Conservation (phyloP, 176 grass and related monocot species). For the Eragrostis nindensis region DNA sequence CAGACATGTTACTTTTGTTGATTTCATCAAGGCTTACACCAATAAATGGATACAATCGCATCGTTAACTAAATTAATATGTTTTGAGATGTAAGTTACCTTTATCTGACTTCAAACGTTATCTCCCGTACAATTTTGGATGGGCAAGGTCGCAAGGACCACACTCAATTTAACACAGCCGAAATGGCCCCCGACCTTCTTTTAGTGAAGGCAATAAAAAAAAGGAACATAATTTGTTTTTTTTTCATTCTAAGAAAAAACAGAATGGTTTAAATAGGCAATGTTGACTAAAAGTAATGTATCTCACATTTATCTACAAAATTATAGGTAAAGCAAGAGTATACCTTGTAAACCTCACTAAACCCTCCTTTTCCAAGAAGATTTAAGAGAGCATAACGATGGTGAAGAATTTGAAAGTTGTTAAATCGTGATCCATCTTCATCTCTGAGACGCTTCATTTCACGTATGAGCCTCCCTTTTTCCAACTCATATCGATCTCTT, state of each 20-base stretch:
- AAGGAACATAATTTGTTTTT: constrained; percentile 5
- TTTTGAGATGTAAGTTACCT: constrained; percentile 25
- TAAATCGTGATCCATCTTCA: constrained; percentile 99
- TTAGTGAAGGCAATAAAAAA: constrained; percentile 15
- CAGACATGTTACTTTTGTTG: neutral
- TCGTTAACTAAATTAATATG: neutral
- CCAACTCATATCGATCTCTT: constrained; percentile 93
- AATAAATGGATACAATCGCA: constrained; percentile 10
- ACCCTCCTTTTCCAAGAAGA: constrained; percentile 98
- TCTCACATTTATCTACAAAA: constrained; percentile 8
- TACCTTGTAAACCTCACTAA: constrained; percentile 99
- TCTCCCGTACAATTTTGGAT: constrained; percentile 24
- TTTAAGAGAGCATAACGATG: constrained; percentile 99
- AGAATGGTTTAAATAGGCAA: constrained; percentile 25
- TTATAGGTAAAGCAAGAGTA: constrained; percentile 35
- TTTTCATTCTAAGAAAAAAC: constrained; percentile 24
- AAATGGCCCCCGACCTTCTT: neutral
- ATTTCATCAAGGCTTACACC: neutral
- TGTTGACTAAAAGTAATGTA: constrained; percentile 9
- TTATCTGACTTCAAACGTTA: constrained; percentile 8
- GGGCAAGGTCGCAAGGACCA: constrained; percentile 20
- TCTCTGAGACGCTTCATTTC: constrained; percentile 99
- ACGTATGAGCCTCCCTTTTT: constrained; percentile 95
- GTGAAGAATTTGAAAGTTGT: constrained; percentile 98
- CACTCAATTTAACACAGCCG: neutral